Conservation (phyloP, 148 eudicot genomes). For the Vaccinium myrtillus region DNA sequence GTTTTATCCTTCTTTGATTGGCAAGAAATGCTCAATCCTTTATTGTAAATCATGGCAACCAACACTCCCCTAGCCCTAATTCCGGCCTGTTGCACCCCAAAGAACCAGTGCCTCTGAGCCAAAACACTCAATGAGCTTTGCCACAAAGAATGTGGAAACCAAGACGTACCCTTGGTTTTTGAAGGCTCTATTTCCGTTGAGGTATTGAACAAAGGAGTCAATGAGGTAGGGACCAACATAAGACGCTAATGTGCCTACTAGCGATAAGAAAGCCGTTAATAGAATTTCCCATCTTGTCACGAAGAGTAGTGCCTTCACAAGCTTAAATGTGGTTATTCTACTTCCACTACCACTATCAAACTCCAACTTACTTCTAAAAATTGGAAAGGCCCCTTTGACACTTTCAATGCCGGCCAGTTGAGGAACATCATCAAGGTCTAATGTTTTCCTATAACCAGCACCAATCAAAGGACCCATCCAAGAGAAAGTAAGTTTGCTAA, state of each 20-base stretch:
- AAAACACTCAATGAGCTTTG: constrained; percentile 52
- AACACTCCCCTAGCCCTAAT: constrained; percentile 43
- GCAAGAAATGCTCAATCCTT: constrained; percentile 48
- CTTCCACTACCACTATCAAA: constrained; percentile 18
- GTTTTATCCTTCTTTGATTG: constrained; percentile 52
- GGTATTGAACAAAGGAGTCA: constrained; percentile 53
- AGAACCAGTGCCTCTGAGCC: constrained; percentile 48
- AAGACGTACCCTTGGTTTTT: constrained; percentile 38
- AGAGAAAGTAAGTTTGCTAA: constrained; percentile 47
- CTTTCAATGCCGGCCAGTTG: constrained; percentile 39
- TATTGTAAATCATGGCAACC: constrained; percentile 45
- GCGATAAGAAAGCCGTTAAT: constrained; percentile 32
- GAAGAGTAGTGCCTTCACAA: constrained; percentile 42
- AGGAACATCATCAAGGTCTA: constrained; percentile 64
- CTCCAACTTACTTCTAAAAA: constrained; percentile 37
- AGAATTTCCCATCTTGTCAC: constrained; percentile 39
- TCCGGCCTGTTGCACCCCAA: constrained; percentile 38
- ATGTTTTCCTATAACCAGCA: constrained; percentile 41
- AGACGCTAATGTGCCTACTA: constrained; percentile 33
- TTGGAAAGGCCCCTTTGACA: constrained; percentile 38
- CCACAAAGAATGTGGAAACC: constrained; percentile 40
- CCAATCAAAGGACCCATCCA: constrained; percentile 47
- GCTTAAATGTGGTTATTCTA: constrained; percentile 37
- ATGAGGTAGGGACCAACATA: constrained; percentile 54
- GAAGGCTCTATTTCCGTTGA: constrained; percentile 34